These are phyloP conservation scores for Petrea volubilis DNA, from an alignment of 257 asterid species.

Conservation along the genomic window DNA sequence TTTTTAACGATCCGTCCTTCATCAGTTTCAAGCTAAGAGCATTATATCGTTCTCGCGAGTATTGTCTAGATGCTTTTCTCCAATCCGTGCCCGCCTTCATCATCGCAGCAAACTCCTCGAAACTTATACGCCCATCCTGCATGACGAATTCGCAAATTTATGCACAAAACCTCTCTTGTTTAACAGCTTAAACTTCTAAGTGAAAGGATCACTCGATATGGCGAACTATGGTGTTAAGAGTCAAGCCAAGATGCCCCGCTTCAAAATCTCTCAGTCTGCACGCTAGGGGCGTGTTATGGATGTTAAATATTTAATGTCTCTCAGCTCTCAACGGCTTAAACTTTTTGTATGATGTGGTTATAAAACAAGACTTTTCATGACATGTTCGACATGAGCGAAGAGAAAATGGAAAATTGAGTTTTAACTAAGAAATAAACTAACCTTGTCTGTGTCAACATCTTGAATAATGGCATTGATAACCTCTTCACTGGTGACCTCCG, in stretches of 20 bases:
- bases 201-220: no score
- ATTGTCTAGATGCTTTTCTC: conserved; percentile 73
- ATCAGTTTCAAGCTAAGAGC: conserved; percentile 56
- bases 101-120: conserved; percentile 59
- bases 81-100: conserved; percentile 75
- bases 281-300: no score
- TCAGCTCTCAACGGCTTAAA: no score
- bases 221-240: no score
- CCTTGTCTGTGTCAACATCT: conserved; percentile 78
- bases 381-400: not conserved
- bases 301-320: no score
- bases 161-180: no score
- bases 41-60: conserved; percentile 59
- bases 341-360: no score
- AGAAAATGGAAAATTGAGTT: not conserved
- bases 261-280: no score
- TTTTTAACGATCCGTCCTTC: conserved; percentile 41
- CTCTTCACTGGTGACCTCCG: conserved; percentile 57
- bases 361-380: no score
- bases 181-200: no score
- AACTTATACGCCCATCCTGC: conserved; percentile 72
- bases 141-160: not conserved
- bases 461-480: conserved; percentile 63
- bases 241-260: no score
- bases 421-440: not conserved